Percentiles rank a stretch among this genome's conserved stretches.
Evolutionary conservation across 768 basidiomycete genomes (phyloP).

Genomic region (Podaxis sp.): DNA sequence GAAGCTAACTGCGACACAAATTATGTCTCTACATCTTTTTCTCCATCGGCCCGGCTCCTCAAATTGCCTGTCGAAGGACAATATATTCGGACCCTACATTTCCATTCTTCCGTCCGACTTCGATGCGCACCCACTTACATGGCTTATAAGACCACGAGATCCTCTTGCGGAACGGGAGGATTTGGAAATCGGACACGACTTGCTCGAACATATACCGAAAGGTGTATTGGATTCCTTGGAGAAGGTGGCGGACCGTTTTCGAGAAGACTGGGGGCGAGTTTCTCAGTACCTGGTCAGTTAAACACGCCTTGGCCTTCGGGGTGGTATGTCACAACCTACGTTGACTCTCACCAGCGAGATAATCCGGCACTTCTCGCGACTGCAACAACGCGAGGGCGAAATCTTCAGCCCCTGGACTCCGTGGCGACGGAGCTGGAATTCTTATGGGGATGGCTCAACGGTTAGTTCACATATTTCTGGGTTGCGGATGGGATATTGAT

Average conservation of each 20-base stretch:
- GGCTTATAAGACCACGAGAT: conserved; percentile 42
- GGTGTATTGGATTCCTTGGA: conserved; percentile 40
- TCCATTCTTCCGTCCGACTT: conserved; percentile 74
- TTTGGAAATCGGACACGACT: conserved; percentile 12
- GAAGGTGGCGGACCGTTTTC: conserved; percentile 46
- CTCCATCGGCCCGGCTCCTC: conserved; percentile 52
- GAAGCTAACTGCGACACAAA: conserved; percentile 61
- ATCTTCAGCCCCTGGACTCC: conserved; percentile 8
- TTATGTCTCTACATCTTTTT: conserved; percentile 78
- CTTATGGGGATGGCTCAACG: conserved; percentile 92
- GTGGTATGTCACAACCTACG: not conserved
- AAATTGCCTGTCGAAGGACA: conserved; percentile 43
- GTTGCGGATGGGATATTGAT: conserved; percentile 1
- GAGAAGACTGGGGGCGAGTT: conserved; percentile 56
- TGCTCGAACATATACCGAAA: conserved; percentile 50
- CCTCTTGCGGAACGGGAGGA: not conserved
- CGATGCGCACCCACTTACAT: conserved; percentile 78
- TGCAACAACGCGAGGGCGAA: conserved; percentile 9
- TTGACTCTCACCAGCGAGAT: conserved; percentile 21
- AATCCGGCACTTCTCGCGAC: conserved; percentile 10
- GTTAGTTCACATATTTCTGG: conserved; percentile 37
- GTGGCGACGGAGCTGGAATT: conserved; percentile 44
- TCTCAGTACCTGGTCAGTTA: conserved; percentile 51
- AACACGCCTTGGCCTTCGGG: not conserved
- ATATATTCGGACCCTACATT: conserved; percentile 73